A percentile compares a stretch with the other conserved stretches of the same genome.
Evolutionary conservation across 2,329 filamentous ascomycete genomes (phyloP).

Genomic region (Teratosphaeria pseudoeucalypti): DNA sequence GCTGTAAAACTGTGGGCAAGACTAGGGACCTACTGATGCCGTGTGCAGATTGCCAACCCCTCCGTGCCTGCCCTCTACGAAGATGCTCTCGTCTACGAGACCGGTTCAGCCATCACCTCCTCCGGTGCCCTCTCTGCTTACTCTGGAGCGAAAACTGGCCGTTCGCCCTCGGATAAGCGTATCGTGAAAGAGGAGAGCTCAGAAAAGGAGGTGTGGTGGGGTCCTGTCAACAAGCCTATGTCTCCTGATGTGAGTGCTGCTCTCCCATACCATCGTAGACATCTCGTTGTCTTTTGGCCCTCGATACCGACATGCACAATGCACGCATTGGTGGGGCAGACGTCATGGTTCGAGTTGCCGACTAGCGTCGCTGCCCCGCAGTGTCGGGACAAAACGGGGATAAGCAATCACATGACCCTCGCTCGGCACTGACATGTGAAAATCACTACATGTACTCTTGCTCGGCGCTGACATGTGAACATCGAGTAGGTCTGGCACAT

Average conservation of each 20-base stretch:
- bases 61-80: slow-evolving; percentile 94
- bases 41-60: slow-evolving; percentile 66
- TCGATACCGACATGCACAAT: background rate
- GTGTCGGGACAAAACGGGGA: slow-evolving; percentile 3
- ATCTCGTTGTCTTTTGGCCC: background rate
- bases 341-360: slow-evolving; percentile 6
- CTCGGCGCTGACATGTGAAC: slow-evolving; percentile 19
- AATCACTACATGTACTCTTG: background rate
- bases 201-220: slow-evolving; percentile 95
- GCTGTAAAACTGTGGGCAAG: slow-evolving; percentile 22
- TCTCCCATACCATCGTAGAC: background rate
- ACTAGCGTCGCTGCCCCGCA: slow-evolving; percentile 2
- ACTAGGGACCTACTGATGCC: background rate
- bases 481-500: slow-evolving; percentile 84
- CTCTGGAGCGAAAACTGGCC: slow-evolving; percentile 95
- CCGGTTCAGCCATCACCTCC: slow-evolving; percentile 62
- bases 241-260: slow-evolving; percentile 70
- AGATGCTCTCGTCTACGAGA: slow-evolving; percentile 97
- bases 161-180: slow-evolving; percentile 93
- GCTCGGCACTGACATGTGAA: slow-evolving; percentile 19
- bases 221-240: slow-evolving; percentile 99
- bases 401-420: background rate
- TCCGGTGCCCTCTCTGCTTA: slow-evolving; percentile 92
- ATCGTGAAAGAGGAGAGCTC: slow-evolving; percentile 87
- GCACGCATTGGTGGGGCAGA: slow-evolving; percentile 4